These are phyloP conservation scores for Xylaria curta DNA, from an alignment of 495 filamentous ascomycete genomes.

Conservation along the genomic window DNA sequence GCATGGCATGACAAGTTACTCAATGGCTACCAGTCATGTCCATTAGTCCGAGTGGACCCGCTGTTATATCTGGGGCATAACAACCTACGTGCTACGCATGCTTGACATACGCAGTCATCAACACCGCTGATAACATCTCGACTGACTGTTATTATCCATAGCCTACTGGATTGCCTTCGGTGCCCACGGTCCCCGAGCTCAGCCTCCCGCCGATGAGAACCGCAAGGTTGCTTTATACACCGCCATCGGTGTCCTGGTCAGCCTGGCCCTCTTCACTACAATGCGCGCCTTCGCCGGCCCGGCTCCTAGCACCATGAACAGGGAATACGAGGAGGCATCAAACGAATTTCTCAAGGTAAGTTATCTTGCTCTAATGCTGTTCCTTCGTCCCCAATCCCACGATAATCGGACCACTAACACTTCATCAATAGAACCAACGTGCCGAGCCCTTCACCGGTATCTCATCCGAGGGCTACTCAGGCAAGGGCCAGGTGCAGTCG, in stretches of 20 bases:
- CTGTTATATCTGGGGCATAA: slow-evolving; percentile 11
- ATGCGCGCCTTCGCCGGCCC: slow-evolving; percentile 70
- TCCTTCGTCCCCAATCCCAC: background rate
- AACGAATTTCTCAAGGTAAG: slow-evolving; percentile 90
- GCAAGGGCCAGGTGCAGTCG: slow-evolving; percentile 84
- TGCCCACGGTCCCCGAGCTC: slow-evolving; percentile 86
- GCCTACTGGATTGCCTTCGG: slow-evolving; percentile 99
- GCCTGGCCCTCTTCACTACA: slow-evolving; percentile 68
- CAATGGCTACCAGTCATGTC: slow-evolving; percentile 12
- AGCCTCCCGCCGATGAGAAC: slow-evolving; percentile 80
- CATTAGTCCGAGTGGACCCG: slow-evolving; percentile 25
- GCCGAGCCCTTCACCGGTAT: slow-evolving; percentile 90
- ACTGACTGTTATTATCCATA: slow-evolving; percentile 48
- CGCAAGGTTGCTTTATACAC: slow-evolving; percentile 77
- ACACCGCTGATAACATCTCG: background rate
- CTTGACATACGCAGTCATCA: slow-evolving; percentile 31
- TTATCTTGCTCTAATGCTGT: background rate
- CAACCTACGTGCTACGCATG: slow-evolving; percentile 30
- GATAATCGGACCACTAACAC: slow-evolving; percentile 31
- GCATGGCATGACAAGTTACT: slow-evolving; percentile 21
- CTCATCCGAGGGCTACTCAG: slow-evolving; percentile 78
- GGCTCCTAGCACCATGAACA: slow-evolving; percentile 84
- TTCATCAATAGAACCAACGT: slow-evolving; percentile 68
- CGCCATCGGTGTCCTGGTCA: slow-evolving; percentile 61
- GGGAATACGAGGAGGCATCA: slow-evolving; percentile 90